Evolutionary conservation across 176 grass and related monocot genomes (phyloP).

Genomic region (Calamus simplicifolius): DNA sequence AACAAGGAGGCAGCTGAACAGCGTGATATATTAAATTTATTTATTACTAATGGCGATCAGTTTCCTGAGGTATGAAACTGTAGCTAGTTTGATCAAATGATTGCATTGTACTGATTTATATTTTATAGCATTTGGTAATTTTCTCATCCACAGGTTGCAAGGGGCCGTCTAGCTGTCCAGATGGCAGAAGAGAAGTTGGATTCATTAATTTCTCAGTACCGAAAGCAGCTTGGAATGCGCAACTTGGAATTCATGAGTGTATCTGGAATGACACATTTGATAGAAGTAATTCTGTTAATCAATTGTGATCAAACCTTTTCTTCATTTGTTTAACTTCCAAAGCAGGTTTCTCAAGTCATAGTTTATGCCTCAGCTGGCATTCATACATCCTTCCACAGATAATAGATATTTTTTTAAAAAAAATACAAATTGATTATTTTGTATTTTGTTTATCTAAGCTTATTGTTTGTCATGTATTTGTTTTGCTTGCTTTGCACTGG

Average conservation of each 20-base stretch:
- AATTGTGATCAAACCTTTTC: too few relatives aligned
- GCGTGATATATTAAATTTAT: conserved; percentile 76
- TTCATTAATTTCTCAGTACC: conserved; percentile 59
- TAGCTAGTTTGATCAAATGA: conserved; percentile 1
- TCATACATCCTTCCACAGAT: too few relatives aligned
- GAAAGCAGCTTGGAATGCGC: conserved; percentile 53
- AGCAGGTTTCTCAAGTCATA: too few relatives aligned
- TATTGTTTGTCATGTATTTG: too few relatives aligned
- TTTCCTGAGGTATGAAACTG: conserved; percentile 64
- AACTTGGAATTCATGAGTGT: conserved; percentile 83
- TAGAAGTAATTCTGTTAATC: conserved; percentile 59
- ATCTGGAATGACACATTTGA: conserved; percentile 67
- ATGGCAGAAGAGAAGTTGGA: conserved; percentile 64
- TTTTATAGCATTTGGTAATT: conserved; percentile 14
- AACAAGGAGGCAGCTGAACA: conserved; percentile 79
- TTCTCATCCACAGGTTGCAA: conserved; percentile 38
- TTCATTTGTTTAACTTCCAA: too few relatives aligned
- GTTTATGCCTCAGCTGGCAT: too few relatives aligned
- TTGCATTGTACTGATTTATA: background rate
- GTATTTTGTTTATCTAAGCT: too few relatives aligned
- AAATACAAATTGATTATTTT: too few relatives aligned
- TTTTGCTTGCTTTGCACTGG: too few relatives aligned
- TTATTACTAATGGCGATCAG: conserved; percentile 60
- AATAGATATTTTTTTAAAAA: too few relatives aligned
- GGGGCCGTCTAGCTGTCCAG: conserved; percentile 47